phyloP scores from a whole-genome alignment of 2,329 filamentous ascomycete genomes.

The Monilinia laxa region DNA sequence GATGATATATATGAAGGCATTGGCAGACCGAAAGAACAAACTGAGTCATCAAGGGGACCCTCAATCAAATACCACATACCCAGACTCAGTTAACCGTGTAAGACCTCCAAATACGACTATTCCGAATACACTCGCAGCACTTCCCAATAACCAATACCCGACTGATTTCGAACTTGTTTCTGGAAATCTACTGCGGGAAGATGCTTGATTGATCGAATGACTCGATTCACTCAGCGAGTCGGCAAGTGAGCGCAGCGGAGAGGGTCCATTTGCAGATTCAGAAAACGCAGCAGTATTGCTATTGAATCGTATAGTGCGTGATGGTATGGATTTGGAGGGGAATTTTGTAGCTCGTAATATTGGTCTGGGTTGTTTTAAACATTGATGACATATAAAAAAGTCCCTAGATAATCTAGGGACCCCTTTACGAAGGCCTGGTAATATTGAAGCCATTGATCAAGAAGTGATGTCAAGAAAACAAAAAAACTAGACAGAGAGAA shows the following conservation, averaged over 20 bases:
- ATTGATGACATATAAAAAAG: slow-evolving; percentile 40
- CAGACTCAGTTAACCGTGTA: slow-evolving; percentile 92
- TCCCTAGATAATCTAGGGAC: slow-evolving; percentile 35
- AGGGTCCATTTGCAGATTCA: slow-evolving; percentile 16
- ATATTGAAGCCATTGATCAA: slow-evolving; percentile 39
- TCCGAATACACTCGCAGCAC: slow-evolving; percentile 90
- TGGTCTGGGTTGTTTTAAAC: slow-evolving; percentile 30
- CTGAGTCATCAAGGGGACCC: not conserved
- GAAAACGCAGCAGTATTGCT: slow-evolving; percentile 31
- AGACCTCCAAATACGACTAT: slow-evolving; percentile 95
- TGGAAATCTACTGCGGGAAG: slow-evolving; percentile 31
- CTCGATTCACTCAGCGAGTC: slow-evolving; percentile 25
- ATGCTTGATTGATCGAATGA: slow-evolving; percentile 30
- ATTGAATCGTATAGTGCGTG: slow-evolving; percentile 38
- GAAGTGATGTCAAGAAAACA: not conserved
- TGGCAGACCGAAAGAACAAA: not conserved
- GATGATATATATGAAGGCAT: not conserved
- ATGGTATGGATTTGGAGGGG: slow-evolving; percentile 30
- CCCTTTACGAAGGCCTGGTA: slow-evolving; percentile 37
- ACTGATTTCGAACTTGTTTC: slow-evolving; percentile 71
- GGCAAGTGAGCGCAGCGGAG: slow-evolving; percentile 30
- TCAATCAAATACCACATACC: slow-evolving; percentile 53
- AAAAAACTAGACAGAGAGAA: too few species aligned
- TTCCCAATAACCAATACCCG: slow-evolving; percentile 89
- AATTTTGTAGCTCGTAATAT: slow-evolving; percentile 23